These are phyloP conservation scores for Spiromastix sp. DNA, from an alignment of 2,329 filamentous ascomycete genomes.

Conservation along the genomic window DNA sequence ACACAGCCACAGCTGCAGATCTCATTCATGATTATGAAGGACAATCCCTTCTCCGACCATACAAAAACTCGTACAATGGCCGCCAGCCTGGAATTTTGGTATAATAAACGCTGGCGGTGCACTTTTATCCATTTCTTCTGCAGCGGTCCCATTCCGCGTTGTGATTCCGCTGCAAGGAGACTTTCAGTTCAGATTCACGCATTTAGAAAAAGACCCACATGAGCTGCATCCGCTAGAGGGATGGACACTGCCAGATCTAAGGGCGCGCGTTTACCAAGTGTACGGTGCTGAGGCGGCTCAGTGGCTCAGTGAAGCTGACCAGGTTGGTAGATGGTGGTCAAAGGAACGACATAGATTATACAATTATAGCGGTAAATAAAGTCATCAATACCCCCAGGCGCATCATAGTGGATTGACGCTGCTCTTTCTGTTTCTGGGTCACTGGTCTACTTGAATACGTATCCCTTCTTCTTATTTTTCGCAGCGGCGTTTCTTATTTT, in stretches of 20 bases:
- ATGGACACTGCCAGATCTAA: constrained; percentile 21
- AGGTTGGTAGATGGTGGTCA: constrained; percentile 30
- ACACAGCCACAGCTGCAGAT: constrained; percentile 25
- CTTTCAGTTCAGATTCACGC: constrained; percentile 33
- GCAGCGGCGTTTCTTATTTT: background rate
- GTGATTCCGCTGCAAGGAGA: constrained; percentile 71
- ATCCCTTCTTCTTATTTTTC: background rate
- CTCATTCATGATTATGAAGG: constrained; percentile 37
- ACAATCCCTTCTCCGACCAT: constrained; percentile 37
- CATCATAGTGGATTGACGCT: too few relatives aligned
- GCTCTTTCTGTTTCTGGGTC: too few relatives aligned
- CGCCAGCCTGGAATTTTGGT: constrained; percentile 24
- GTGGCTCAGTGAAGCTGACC: constrained; percentile 28
- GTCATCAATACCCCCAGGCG: too few relatives aligned
- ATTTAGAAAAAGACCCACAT: constrained; percentile 23
- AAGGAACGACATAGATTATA: constrained; percentile 19
- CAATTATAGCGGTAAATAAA: constrained; percentile 13
- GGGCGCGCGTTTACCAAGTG: constrained; percentile 15
- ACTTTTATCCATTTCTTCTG: constrained; percentile 55
- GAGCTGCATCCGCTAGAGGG: constrained; percentile 23
- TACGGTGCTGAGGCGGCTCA: constrained; percentile 24
- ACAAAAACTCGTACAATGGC: constrained; percentile 22
- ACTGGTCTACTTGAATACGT: too few relatives aligned
- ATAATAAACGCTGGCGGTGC: constrained; percentile 24
- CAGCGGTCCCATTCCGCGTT: constrained; percentile 75